Evolutionary conservation across 2,329 filamentous ascomycete genomes (phyloP).

Genomic region (Arthrobotrys conoides): DNA sequence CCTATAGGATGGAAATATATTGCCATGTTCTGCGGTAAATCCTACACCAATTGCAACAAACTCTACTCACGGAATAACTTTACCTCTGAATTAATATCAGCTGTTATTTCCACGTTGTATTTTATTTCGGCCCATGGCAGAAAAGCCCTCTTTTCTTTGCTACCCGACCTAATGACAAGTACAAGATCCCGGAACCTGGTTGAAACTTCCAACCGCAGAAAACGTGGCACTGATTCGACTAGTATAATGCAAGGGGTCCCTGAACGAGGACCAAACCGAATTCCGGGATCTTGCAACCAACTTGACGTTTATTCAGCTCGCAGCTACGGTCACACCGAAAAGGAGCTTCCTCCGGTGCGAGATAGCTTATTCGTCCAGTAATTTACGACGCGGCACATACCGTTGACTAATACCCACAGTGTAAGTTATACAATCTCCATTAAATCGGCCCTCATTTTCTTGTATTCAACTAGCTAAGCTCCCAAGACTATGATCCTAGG

Average conservation of each 20-base stretch:
- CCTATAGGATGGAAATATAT: background rate
- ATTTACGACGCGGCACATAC: constrained; percentile 4
- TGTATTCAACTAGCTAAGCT: background rate
- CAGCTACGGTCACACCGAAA: background rate
- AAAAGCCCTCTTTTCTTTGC: background rate
- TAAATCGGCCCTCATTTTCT: too few relatives aligned
- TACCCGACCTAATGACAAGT: background rate
- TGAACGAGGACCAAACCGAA: constrained; percentile 20
- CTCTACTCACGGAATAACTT: background rate
- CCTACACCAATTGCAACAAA: background rate
- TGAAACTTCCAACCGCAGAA: constrained; percentile 27
- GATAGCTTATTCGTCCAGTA: background rate
- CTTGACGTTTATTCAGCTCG: constrained; percentile 16
- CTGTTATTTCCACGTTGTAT: constrained; percentile 7
- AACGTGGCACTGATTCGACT: constrained; percentile 23
- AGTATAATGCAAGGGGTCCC: constrained; percentile 25
- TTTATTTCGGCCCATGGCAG: constrained; percentile 3
- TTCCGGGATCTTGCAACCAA: constrained; percentile 11
- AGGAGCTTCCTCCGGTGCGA: constrained; percentile 14
- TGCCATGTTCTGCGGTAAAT: background rate
- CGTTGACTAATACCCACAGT: background rate
- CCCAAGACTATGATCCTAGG: background rate
- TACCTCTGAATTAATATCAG: background rate
- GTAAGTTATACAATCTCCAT: too few relatives aligned
- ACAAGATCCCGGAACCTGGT: constrained; percentile 3